Percentiles rank a stretch among this genome's conserved stretches.
phyloP scores from a whole-genome alignment of 805 yeast genomes.

The Candida ficus region DNA sequence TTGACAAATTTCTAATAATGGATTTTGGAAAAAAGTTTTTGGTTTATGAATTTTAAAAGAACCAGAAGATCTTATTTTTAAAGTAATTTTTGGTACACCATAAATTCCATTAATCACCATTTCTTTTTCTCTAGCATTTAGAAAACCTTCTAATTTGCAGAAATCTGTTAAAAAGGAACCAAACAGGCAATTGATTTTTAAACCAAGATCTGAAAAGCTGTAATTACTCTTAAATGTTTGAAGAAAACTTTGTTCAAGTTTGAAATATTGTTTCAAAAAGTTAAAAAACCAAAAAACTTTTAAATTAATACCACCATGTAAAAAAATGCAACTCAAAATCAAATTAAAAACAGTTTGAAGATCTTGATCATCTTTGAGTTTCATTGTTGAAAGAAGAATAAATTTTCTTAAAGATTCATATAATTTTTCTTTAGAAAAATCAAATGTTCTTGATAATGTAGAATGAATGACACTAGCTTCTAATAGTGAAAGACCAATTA shows the following conservation, averaged over 20 bases:
- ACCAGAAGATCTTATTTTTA: not conserved
- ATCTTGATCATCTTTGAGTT: constrained; percentile 33
- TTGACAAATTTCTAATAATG: too few species aligned
- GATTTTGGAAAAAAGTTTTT: too few species aligned
- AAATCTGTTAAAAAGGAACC: not conserved
- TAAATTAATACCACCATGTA: constrained; percentile 41
- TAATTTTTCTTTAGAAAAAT: constrained; percentile 1
- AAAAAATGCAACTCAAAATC: constrained; percentile 36
- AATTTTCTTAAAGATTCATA: constrained; percentile 15
- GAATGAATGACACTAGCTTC: too few species aligned
- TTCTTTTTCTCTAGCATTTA: too few species aligned
- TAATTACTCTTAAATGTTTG: not conserved
- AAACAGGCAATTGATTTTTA: not conserved
- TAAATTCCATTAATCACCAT: not conserved
- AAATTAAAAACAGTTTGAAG: constrained; percentile 30
- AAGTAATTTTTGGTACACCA: not conserved
- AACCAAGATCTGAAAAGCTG: not conserved
- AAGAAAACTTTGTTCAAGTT: not conserved
- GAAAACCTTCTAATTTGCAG: not conserved
- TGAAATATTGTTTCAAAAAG: constrained; percentile 28
- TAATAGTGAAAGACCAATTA: constrained; percentile 11
- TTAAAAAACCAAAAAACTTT: constrained; percentile 39
- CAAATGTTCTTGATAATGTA: too few species aligned
- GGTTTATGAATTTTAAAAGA: not conserved
- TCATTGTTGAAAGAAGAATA: constrained; percentile 12